Evolutionary conservation across 148 eudicot species (phyloP), one percentile per base, ranked within the genome.

Genomic region (Nyssa sinensis): DNA sequence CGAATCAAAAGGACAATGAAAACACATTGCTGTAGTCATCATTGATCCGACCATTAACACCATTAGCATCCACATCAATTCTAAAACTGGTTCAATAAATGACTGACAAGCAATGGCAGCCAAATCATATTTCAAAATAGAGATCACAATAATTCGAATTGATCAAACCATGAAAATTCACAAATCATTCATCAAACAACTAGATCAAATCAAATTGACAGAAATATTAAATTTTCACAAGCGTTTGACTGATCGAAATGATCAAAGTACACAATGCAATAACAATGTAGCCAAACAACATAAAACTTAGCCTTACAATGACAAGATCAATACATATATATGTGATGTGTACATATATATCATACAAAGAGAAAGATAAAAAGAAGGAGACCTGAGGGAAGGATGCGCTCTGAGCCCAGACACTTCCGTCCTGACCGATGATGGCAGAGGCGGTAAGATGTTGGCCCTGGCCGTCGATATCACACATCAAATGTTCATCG

Each of bases 381-480:
- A 21, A 58, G 24, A 24, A 49, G 23, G 7, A 35, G 31, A 88
- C 92, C 92, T 82, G 83, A 58, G 92, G 89, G 80, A 86, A 88
- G 70, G 71, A 58, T 32, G 81, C 12, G 77, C 88, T 86, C 80
- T 88, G 86, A 33, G 92, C 88, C 92, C 89, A 88, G 25, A 88
- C 82, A 70, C 75, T 80, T 30, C 88, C 92, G 74, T 86, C 89
- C 11, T 76, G 81, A 59, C 88, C 89, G 59, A 88, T 14, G 74
- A 88, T 88, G 47, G 92, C 89, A 17, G 89, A 82, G 57, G 92
- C 70, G 66, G 89, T n/a, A 76, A 88, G 92, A 55, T 82, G 89
- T 30, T 82, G 47, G 49, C 86, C 81, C 31, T 55, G 57, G 76
- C 86, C 87, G 7, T 86, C 92, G 51, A 84, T 71, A 5, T 88